Base-by-base conservation (phyloP, 768 basidiomycete genomes). In the Hebeloma cylindrosporum region DNA sequence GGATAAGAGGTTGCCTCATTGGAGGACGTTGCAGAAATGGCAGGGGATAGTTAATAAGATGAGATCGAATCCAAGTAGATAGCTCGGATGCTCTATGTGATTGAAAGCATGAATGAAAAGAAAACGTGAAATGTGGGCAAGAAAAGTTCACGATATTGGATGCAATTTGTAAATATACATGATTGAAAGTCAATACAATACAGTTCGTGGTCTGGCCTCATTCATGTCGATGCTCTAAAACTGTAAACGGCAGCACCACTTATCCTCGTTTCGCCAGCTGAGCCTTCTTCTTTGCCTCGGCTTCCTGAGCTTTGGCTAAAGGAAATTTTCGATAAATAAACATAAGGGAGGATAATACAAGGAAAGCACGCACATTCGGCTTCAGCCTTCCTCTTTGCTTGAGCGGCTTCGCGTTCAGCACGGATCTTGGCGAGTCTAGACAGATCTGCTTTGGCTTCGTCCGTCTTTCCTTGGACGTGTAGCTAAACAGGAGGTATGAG, bases 401-500 rank as follows among this genome's bases (percentile, higher is more conserved):
- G 83, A 1, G 93, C 93, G 30, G 82, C 86, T 50, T 93, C 93
- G 38, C 94, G 85, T 48, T 95, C 90, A 43, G 81, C 84, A 48
- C 79, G 80, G 58, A 98, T 90, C 80, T 84, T 87, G 34, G 80
- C 79, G 11, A 98, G 79, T 26, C 94, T 80, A 14, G 85, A 79
- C 38, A 98, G 80, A 65, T 98, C 94, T 3, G 83, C 65, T 69
- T 93, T 88, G 14, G 94, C 93, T 62, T 96, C 77, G 26, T 86
- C 83, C 0, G 94, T 97, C 81, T 96, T 88, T 48, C 94, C 94
- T 64, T 78, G 72, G 11, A 70, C 40, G 57, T 91, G 87, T 23
- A 88, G 71, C 87, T 88, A 53, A 9, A 38, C 21, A 32, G 3
- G 25, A 44, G 37, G 50, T 18, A 44, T 30, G 14, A 27, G 14